A percentile compares a stretch with the other conserved stretches of the same genome.
Conservation (phyloP, 2,329 filamentous ascomycete species). For the Fusarium compactum region DNA sequence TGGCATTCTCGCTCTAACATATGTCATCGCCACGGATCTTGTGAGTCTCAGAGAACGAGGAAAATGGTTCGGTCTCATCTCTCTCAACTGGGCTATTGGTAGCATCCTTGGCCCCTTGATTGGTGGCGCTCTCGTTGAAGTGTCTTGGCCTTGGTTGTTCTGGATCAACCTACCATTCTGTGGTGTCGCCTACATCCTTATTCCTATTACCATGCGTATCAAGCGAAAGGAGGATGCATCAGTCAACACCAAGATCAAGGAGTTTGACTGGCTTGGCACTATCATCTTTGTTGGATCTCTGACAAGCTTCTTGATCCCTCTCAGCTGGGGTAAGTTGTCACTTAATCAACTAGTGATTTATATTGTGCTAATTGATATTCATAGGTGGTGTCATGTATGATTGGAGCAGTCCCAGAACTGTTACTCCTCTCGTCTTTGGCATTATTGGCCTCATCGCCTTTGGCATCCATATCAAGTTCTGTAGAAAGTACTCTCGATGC, state of each 20-base stretch:
- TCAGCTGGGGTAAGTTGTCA: constrained; percentile 39
- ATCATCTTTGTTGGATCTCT: constrained; percentile 69
- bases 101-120: constrained; percentile 58
- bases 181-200: constrained; percentile 34
- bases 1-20: constrained; percentile 61
- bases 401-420: constrained; percentile 71
- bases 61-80: constrained; percentile 55
- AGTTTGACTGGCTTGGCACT: constrained; percentile 73
- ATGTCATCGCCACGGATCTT: constrained; percentile 61
- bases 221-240: constrained; percentile 28
- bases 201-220: constrained; percentile 39
- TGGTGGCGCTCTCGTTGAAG: constrained; percentile 66
- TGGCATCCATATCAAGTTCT: constrained; percentile 38
- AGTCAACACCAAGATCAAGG: constrained; percentile 28
- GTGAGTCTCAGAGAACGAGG: constrained; percentile 59
- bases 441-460: constrained; percentile 52
- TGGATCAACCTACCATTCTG: constrained; percentile 71
- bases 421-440: constrained; percentile 72
- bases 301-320: constrained; percentile 55
- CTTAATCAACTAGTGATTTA: not conserved
- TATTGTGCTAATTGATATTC: constrained; percentile 5
- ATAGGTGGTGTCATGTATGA: constrained; percentile 72
- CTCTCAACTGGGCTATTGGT: constrained; percentile 66
- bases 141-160: constrained; percentile 72
- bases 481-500: constrained; percentile 35